phyloP scores from a whole-genome alignment of 1,284 basidiomycete species.

The Pisolithus thermaeus region DNA sequence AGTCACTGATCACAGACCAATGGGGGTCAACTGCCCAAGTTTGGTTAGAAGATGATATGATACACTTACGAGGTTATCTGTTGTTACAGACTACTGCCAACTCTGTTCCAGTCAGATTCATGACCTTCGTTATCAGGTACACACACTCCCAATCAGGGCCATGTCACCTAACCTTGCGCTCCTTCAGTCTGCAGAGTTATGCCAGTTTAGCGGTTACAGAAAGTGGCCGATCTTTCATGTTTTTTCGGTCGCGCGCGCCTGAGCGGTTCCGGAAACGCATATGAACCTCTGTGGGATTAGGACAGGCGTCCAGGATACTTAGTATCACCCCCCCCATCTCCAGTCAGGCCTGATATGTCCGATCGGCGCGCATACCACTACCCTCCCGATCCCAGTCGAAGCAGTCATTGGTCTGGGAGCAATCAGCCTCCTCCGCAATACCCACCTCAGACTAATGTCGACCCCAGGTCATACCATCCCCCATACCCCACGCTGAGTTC shows the following conservation, averaged over 20 bases:
- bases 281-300: slow-evolving; percentile 21
- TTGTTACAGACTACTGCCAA: slow-evolving; percentile 7
- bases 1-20: slow-evolving; percentile 1
- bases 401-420: slow-evolving; percentile 19
- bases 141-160: slow-evolving; percentile 22
- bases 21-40: slow-evolving; percentile 23
- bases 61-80: slow-evolving; percentile 24
- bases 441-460: slow-evolving; percentile 14
- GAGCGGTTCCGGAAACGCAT: slow-evolving; percentile 29
- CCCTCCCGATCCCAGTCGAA: slow-evolving; percentile 14
- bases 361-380: slow-evolving; percentile 28
- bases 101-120: slow-evolving; percentile 20
- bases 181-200: slow-evolving; percentile 20
- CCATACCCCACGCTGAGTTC: slow-evolving; percentile 18
- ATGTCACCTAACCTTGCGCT: slow-evolving; percentile 22
- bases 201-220: slow-evolving; percentile 11
- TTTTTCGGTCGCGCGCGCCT: slow-evolving; percentile 19
- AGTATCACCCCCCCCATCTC: slow-evolving; percentile 1
- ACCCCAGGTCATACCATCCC: slow-evolving; percentile 13
- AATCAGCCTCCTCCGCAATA: slow-evolving; percentile 21
- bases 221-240: slow-evolving; percentile 25
- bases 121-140: slow-evolving; percentile 24
- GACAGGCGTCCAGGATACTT: slow-evolving; percentile 1
- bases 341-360: slow-evolving; percentile 14
- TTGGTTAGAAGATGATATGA: slow-evolving; percentile 24